Conservation (phyloP, 1,284 basidiomycete genomes). For the Cutaneotrichosporon sp. region DNA sequence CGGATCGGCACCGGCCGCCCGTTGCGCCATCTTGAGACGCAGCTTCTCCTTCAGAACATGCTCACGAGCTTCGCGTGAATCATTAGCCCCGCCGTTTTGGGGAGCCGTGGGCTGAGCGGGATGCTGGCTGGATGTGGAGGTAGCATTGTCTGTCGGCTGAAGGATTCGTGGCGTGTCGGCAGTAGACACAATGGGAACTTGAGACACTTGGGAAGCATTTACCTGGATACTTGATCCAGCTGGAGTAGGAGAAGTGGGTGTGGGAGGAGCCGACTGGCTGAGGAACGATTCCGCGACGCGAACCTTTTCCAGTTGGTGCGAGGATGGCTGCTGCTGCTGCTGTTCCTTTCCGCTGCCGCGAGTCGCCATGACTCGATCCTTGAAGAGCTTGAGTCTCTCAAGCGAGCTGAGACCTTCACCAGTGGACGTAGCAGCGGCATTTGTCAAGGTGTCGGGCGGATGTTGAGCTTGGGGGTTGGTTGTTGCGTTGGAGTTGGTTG, state of each 20-base stretch:
- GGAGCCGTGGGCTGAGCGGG: not conserved
- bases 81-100: slow-evolving; percentile 1
- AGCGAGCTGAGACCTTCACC: slow-evolving; percentile 20
- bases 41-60: slow-evolving; percentile 17
- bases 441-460: not conserved
- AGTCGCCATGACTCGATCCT: slow-evolving; percentile 24
- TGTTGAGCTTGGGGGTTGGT: not conserved
- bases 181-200: not conserved
- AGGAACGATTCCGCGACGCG: slow-evolving; percentile 21
- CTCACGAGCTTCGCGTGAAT: slow-evolving; percentile 2
- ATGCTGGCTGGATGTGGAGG: not conserved
- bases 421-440: not conserved
- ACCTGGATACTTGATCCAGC: not conserved
- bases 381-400: slow-evolving; percentile 26
- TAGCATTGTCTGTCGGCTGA: not conserved
- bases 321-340: not conserved
- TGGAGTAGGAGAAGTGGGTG: not conserved
- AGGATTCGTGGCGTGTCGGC: not conserved
- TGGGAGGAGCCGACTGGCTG: not conserved
- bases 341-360: slow-evolving; percentile 1
- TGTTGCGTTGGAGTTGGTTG: not conserved
- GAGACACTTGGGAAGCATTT: not conserved
- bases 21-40: slow-evolving; percentile 9
- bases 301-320: not conserved
- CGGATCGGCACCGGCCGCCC: not conserved